A percentile compares a stretch with the other conserved stretches of the same genome.
Evolutionary conservation across 1,139 yeast species (phyloP).

Genomic region (Yamadazyma blattariae): DNA sequence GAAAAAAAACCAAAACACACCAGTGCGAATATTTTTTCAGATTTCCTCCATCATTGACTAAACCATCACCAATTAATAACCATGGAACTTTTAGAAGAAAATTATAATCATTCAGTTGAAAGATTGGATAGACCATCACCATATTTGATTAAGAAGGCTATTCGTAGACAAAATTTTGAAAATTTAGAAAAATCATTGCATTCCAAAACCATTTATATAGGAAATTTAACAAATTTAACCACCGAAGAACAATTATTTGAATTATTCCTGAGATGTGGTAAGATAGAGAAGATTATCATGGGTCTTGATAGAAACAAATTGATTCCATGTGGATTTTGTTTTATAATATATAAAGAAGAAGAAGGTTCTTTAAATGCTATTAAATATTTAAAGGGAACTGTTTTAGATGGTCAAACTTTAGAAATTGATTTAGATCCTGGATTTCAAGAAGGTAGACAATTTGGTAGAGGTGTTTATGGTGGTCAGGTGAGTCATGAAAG

Average conservation of each 20-base stretch:
- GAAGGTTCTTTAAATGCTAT: constrained; percentile 77
- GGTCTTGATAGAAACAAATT: constrained; percentile 85
- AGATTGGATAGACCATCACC: constrained; percentile 78
- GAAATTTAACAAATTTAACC: constrained; percentile 79
- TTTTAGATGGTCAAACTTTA: constrained; percentile 74
- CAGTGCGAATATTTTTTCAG: background rate
- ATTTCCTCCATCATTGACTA: background rate
- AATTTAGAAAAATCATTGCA: constrained; percentile 62
- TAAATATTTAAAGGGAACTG: constrained; percentile 75
- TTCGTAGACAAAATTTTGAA: constrained; percentile 49
- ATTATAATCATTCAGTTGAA: constrained; percentile 49
- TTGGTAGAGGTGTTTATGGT: constrained; percentile 87
- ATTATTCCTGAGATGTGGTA: constrained; percentile 76
- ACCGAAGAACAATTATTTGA: constrained; percentile 93
- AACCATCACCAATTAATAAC: background rate
- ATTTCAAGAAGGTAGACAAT: constrained; percentile 89
- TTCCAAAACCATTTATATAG: constrained; percentile 81
- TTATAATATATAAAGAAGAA: constrained; percentile 69
- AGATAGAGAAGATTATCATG: constrained; percentile 78
- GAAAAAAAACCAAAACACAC: background rate
- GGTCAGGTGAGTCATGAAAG: constrained; percentile 64
- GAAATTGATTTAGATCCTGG: constrained; percentile 94
- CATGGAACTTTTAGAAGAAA: constrained; percentile 58
- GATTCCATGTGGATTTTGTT: constrained; percentile 96
- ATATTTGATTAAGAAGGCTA: constrained; percentile 74